A percentile compares a stretch with the other conserved stretches of the same genome.
phyloP scores from a whole-genome alignment of 2,329 filamentous ascomycete species.

The Tolypocladium sp. region DNA sequence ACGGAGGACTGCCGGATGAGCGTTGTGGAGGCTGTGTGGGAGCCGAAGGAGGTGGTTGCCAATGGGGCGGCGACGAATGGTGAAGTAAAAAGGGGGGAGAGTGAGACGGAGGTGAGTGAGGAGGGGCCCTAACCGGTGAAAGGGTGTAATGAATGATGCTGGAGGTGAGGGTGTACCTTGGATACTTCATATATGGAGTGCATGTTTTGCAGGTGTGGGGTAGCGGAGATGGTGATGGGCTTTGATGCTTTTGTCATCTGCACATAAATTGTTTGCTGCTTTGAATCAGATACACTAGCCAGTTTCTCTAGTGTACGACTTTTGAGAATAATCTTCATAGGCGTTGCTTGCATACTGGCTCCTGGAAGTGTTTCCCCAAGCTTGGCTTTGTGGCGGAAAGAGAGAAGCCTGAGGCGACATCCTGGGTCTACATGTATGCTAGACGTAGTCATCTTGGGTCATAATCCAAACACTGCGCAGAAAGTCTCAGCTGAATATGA shows the following conservation, averaged over 20 bases:
- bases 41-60: slow-evolving; percentile 11
- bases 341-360: too few species aligned
- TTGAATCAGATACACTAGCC: neutral
- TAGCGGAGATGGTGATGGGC: neutral
- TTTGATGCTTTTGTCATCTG: neutral
- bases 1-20: slow-evolving; percentile 35
- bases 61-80: neutral
- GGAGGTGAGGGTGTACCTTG: neutral
- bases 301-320: too few species aligned
- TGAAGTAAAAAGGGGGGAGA: neutral
- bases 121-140: neutral
- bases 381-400: too few species aligned
- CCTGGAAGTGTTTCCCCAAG: too few species aligned
- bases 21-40: slow-evolving; percentile 39
- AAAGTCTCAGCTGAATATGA: neutral
- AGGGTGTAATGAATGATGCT: neutral
- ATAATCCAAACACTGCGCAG: neutral
- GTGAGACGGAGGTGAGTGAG: neutral
- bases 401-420: too few species aligned
- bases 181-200: neutral
- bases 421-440: too few species aligned
- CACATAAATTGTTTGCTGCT: neutral
- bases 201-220: neutral
- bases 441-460: neutral
- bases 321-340: too few species aligned